phyloP scores from a whole-genome alignment of 352 stramenopile genomes.

The Phytophthora megakarya region DNA sequence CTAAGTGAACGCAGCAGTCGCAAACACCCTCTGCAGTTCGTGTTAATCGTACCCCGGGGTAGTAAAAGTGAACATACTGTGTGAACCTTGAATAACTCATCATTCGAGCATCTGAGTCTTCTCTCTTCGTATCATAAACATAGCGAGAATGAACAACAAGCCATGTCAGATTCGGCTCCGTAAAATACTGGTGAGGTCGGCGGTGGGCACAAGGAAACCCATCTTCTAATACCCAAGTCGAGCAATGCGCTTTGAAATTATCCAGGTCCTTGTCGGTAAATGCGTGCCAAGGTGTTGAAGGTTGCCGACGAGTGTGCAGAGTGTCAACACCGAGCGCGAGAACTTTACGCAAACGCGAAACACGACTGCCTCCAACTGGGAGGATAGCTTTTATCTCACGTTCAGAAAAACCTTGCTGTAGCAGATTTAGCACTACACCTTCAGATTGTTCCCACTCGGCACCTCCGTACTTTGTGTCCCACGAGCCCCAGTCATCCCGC shows the following conservation, averaged over 20 bases:
- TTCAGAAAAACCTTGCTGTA: conserved; percentile 7
- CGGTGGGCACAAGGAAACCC: conserved; percentile 9
- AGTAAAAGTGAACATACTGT: conserved; percentile 14
- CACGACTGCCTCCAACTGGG: not conserved
- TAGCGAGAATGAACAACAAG: conserved; percentile 3
- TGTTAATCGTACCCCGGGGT: conserved; percentile 9
- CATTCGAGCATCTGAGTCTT: not conserved
- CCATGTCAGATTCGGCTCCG: conserved; percentile 7
- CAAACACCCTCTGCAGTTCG: conserved; percentile 11
- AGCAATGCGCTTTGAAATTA: not conserved
- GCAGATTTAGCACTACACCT: conserved; percentile 1
- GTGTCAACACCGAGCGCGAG: too few species aligned
- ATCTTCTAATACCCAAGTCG: conserved; percentile 15
- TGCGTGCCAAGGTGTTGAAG: too few species aligned
- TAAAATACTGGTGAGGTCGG: conserved; percentile 15
- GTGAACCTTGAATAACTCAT: conserved; percentile 18
- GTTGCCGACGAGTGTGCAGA: too few species aligned
- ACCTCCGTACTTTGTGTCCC: not conserved
- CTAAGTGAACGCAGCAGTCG: conserved; percentile 14
- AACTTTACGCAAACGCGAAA: conserved; percentile 1
- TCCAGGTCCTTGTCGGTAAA: too few species aligned
- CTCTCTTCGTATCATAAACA: not conserved
- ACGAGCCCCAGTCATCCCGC: too few species aligned
- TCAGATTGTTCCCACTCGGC: conserved; percentile 2
- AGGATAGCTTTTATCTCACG: conserved; percentile 4